Evolutionary conservation across 371 early-diverging fungal species (phyloP), one percentile per base, ranked within the genome.

Genomic region (Mucor irregularis): DNA sequence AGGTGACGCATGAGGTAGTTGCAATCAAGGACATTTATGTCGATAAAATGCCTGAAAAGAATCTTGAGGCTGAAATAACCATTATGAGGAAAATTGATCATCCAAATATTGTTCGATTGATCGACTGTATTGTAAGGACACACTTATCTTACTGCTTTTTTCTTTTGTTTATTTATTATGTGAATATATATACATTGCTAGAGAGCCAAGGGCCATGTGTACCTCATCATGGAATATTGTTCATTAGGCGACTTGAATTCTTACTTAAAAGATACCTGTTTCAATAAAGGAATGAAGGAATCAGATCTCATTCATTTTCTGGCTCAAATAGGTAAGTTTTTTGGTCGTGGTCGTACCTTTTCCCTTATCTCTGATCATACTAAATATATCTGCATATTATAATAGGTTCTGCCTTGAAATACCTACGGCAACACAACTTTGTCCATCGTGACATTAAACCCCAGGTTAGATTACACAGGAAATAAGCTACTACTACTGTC

Each of bases 401-500:
- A 30, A 30, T 35, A 78, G 89, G 87, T 39, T 74, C 83, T 1
- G 96, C 96, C 1, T 76, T 98, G 54, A 79, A 85, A 49, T 96
- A 93, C 60, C 69, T 98, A 44, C 78, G 94, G 2, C 73, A 84
- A 17, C 76, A 84, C 31, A 84, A 89, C 50, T 80, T 98, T 48
- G 94, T 98, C 30, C 98, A 98, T 78, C 75, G 98, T 24, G 98
- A 98, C 64, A 84, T 98, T 49, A 98, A 98, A 72, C 98, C 94
- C 9, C 92, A 94, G 80, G 92, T 86, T 74, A 49, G 26, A n/a
- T 22, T 34, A n/a, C 19, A 16, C 7, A 37, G 3, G 3, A 39
- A 28, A 17, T 39, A 11, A 30, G 24, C 21, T 5, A 49, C 11
- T 4, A 16, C 13, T 21, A n/a, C n/a, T n/a, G n/a, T n/a, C n/a